phyloP scores from a whole-genome alignment of 2,329 filamentous ascomycete species.

The Decorospora gaudefroyi region DNA sequence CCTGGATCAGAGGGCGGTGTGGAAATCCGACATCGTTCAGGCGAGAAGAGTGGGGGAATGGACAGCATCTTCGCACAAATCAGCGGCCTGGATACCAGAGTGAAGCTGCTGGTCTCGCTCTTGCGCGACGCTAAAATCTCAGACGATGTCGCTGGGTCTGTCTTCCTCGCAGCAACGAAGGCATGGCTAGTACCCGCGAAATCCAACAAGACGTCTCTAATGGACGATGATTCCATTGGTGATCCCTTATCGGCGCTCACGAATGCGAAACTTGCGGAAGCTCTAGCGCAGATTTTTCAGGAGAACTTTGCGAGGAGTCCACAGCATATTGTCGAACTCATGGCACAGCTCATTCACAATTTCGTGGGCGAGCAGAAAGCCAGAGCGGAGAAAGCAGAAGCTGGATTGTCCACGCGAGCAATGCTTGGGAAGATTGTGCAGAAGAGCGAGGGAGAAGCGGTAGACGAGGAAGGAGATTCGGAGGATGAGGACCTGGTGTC shows the following conservation, averaged over 20 bases:
- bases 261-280: constrained; percentile 66
- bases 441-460: not conserved
- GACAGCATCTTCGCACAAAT: constrained; percentile 65
- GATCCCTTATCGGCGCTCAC: constrained; percentile 58
- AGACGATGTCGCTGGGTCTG: constrained; percentile 59
- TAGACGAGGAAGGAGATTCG: constrained; percentile 10
- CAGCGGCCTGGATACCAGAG: constrained; percentile 31
- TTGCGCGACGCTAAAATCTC: constrained; percentile 58
- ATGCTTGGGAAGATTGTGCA: constrained; percentile 36
- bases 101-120: constrained; percentile 33
- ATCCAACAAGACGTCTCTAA: constrained; percentile 21
- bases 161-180: constrained; percentile 65
- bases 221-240: constrained; percentile 35
- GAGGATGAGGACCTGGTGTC: constrained; percentile 47
- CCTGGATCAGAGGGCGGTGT: constrained; percentile 55
- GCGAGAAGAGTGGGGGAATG: constrained; percentile 75
- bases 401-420: constrained; percentile 29
- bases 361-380: constrained; percentile 51
- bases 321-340: constrained; percentile 66
- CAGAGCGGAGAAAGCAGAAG: constrained; percentile 46
- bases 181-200: constrained; percentile 57
- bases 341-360: constrained; percentile 61
- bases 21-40: constrained; percentile 62
- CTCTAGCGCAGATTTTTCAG: constrained; percentile 65
- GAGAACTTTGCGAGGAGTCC: constrained; percentile 68